These are phyloP conservation scores for Linum usitatissimum DNA, from an alignment of 345 rosid species.

Conservation along the genomic window DNA sequence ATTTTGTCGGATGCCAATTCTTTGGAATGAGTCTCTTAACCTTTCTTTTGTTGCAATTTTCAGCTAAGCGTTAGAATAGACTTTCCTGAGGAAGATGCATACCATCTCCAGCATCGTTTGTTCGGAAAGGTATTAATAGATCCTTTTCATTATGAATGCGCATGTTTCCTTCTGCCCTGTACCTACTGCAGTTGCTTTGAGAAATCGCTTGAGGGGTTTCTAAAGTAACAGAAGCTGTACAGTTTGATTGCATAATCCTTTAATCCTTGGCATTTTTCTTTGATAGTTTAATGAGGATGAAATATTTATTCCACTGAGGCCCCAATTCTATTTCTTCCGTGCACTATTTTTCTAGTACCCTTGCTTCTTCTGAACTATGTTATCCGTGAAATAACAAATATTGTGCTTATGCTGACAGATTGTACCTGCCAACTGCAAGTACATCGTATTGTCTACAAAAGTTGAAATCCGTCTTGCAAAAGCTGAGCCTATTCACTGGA, in stretches of 20 bases:
- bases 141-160: background rate
- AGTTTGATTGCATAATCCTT: background rate
- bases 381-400: background rate
- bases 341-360: background rate
- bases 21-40: background rate
- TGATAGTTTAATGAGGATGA: background rate
- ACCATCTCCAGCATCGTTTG: constrained; percentile 71
- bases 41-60: constrained; percentile 13
- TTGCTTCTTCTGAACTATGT: background rate
- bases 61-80: constrained; percentile 63
- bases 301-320: background rate
- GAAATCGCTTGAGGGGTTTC: too few relatives aligned
- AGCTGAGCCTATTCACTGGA: constrained; percentile 68
- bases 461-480: constrained; percentile 76
- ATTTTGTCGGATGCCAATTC: background rate
- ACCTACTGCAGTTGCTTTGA: too few relatives aligned
- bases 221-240: background rate
- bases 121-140: constrained; percentile 63
- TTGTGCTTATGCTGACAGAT: constrained; percentile 36
- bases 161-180: too few relatives aligned
- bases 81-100: constrained; percentile 62
- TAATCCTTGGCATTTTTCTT: background rate
- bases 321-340: background rate
- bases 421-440: constrained; percentile 64
- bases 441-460: constrained; percentile 59